Base-by-base conservation (phyloP, 371 early-diverging fungal genomes). In the Mucor ambiguus region DNA sequence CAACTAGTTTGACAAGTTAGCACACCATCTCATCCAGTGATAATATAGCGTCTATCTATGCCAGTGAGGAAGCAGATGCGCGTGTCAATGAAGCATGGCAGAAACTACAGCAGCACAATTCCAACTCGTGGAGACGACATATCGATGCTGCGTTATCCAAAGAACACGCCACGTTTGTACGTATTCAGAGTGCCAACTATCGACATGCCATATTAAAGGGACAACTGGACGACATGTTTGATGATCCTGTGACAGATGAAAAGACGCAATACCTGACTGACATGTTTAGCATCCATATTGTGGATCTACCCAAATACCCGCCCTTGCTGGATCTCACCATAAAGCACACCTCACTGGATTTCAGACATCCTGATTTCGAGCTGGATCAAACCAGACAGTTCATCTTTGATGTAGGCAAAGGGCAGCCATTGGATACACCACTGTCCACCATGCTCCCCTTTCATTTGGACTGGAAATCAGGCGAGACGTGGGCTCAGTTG, bases 361-460 rank as follows among this genome's bases (percentile, higher is more conserved):
- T 83, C 20, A 63, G 63, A 24, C 49, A 64, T 1, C 83, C 89
- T 4, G 64, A 71, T 11, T 66, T 87, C 18, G 72, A 76, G 0
- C 56, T 76, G 4, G 54, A 60, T 1, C 71, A 82, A 7, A 68
- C 87, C 8, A 84, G 84, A 58, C 72, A 71, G 33, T 81, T 87
- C 22, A 75, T 89, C 8, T 78, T 87, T 68, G 61, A 78, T 2
- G 69, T 87, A 3, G 91, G 90, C 46, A 57, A 68, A 4, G 69
- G 77, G 1, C 86, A 88, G 3, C 87, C 90, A 1, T 55, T 67
- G 0, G 67, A 82, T 26, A 61, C 68, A 1, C 46, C 73, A 14
- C 88, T 84, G 60, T 78, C 83, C 24, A 75, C 84, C 10, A 63
- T 89, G 22, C 71, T 88, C 32, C 84, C 89, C 0, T 74, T 84